Evolutionary conservation across 2,329 filamentous ascomycete species (phyloP), one percentile per base, ranked within the genome.

Genomic region (Aschersonia sp.): DNA sequence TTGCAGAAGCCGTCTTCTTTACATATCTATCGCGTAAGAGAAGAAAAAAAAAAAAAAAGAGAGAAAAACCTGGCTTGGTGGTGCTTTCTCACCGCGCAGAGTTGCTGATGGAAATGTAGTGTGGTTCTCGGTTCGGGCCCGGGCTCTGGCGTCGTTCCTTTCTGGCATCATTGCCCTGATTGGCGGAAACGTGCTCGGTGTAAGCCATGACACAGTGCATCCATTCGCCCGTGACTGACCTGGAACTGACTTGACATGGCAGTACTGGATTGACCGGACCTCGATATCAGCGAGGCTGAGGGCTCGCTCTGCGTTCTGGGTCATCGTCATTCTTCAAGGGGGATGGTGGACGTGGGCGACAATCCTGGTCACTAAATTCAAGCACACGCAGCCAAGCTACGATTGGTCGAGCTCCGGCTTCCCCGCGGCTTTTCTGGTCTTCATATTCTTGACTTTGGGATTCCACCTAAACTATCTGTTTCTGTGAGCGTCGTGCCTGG

Each of bases 391-490:
- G 14, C 81, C 82, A 0, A 74, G 70, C 0, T 82, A 77, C 54
- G 84, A 87, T 59, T 87, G 83, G 84, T 56, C 58, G 0, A 72
- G 72, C 51, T 52, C 65, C 0, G 81, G 79, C 0, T 87, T 87
- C 47, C 82, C 81, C 0, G 68, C 70, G 40, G 79, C 72, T 0
- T 87, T 87, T 54, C 76, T 72, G 0, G 68, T 85, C 14, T 87
- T 83, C 59, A 56, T 87, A 5, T 76, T 87, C 54, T 71, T 84
- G 54, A 78, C 79, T 0, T 63, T 76, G 9, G 76, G 79, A 0
- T 87, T 87, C 55, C 83, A 87, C 62, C 54, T 85, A 6, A 87
- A 87, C 59, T 87, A 87, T 58, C 69, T 86, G 53, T 86, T 79
- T 58, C 62, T 86, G 69, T 81, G 56, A 61, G 73, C 63, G 9